phyloP scores from a whole-genome alignment of 257 asterid species.

The Coffea eugenioides region DNA sequence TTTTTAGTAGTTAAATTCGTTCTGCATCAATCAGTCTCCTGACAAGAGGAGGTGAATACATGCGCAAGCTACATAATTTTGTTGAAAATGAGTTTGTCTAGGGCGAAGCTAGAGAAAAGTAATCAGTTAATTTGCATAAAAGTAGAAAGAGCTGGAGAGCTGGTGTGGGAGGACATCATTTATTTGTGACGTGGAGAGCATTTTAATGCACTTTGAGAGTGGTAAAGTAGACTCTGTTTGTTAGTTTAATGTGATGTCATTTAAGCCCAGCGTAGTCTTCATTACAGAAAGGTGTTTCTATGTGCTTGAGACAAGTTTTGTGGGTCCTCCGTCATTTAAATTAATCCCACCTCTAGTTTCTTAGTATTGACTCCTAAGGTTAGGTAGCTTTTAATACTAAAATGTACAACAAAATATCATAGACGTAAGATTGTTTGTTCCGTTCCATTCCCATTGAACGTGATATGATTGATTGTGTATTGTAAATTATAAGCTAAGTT shows the following conservation, averaged over 20 bases:
- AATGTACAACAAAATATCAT: background rate
- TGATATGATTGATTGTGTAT: too few species aligned
- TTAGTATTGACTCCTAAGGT: background rate
- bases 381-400: background rate
- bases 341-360: background rate
- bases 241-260: background rate
- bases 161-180: background rate
- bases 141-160: background rate
- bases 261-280: background rate
- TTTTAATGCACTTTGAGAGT: background rate
- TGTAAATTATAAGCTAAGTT: too few species aligned
- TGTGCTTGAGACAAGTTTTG: background rate
- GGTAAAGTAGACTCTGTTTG: background rate
- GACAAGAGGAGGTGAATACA: background rate
- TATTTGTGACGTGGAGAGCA: background rate
- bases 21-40: background rate
- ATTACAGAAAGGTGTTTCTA: background rate
- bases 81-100: background rate
- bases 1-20: background rate
- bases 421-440: background rate
- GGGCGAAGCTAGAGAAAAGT: background rate
- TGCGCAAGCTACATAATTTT: background rate
- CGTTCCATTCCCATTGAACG: background rate
- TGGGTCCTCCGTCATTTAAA: background rate
- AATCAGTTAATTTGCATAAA: background rate